These are phyloP conservation scores for Exophiala xenobiotica DNA, from an alignment of 2,329 filamentous ascomycete species.

Conservation along the genomic window DNA sequence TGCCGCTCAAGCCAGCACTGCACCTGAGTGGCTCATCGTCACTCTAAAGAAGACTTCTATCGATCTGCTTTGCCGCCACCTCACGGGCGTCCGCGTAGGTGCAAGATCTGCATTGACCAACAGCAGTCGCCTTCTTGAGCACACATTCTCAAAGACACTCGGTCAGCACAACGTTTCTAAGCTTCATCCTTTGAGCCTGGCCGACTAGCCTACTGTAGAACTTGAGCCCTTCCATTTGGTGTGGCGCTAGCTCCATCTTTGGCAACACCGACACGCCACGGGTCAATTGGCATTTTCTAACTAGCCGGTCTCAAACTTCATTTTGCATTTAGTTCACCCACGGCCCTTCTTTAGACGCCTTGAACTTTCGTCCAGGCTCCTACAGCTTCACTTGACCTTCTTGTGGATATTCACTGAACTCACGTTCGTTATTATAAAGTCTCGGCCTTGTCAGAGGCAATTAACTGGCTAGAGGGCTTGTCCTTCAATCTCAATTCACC, in stretches of 20 bases:
- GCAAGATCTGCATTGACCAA: conserved; percentile 12
- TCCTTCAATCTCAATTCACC: conserved; percentile 13
- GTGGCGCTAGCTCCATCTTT: neutral
- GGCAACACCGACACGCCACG: neutral
- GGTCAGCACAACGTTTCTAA: neutral
- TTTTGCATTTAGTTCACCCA: neutral
- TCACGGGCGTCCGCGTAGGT: too few relatives aligned
- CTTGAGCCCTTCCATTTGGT: neutral
- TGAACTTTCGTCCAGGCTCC: conserved; percentile 9
- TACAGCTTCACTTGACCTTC: conserved; percentile 4
- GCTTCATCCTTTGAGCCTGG: neutral
- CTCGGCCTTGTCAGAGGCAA: neutral
- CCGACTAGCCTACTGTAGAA: neutral
- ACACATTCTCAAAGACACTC: conserved; percentile 13
- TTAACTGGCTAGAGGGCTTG: conserved; percentile 3
- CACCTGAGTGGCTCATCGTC: too few relatives aligned
- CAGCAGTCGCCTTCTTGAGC: conserved; percentile 9
- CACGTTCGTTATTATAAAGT: conserved; percentile 17
- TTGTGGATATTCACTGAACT: conserved; percentile 5
- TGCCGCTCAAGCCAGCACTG: too few relatives aligned
- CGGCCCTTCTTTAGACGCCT: conserved; percentile 6
- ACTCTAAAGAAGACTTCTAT: too few relatives aligned
- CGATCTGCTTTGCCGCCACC: conserved; percentile 10
- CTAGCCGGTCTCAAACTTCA: neutral
- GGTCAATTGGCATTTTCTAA: neutral